These are phyloP conservation scores for Eutrema salsugineum DNA, from an alignment of 441 rosid genomes.

Conservation along the genomic window DNA sequence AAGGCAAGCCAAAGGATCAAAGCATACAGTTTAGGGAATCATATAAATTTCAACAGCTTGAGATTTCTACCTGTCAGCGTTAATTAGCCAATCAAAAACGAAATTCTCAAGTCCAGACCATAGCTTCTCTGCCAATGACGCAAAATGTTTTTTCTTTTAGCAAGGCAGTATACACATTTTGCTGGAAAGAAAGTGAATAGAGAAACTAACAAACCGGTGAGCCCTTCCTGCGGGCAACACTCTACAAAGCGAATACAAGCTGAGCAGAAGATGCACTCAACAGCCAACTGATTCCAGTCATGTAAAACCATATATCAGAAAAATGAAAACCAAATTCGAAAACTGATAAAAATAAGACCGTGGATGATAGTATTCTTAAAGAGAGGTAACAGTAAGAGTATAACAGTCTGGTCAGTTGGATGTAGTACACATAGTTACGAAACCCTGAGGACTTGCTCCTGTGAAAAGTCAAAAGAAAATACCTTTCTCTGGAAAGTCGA, in stretches of 20 bases:
- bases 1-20: neutral
- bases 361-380: neutral
- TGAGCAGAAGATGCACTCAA: conserved; percentile 99
- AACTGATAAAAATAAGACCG: neutral
- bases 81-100: conserved; percentile 98
- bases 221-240: conserved; percentile 99
- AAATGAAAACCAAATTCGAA: conserved; percentile 11
- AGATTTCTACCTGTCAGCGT: conserved; percentile 86
- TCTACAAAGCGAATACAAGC: conserved; percentile 99
- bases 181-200: conserved; percentile 10
- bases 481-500: conserved; percentile 99
- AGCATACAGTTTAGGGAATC: conserved; percentile 22
- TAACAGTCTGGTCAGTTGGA: neutral
- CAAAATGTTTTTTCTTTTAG: conserved; percentile 18
- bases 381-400: neutral
- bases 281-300: conserved; percentile 77
- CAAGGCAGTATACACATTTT: conserved; percentile 15
- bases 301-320: conserved; percentile 23
- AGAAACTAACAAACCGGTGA: conserved; percentile 70
- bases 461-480: conserved; percentile 21
- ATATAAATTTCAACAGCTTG: conserved; percentile 8
- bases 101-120: conserved; percentile 99
- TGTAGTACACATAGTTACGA: neutral
- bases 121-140: conserved; percentile 78
- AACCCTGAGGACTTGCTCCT: neutral